Evolutionary conservation across 805 yeast genomes (phyloP).

Genomic region (Kodamaea restingae): DNA sequence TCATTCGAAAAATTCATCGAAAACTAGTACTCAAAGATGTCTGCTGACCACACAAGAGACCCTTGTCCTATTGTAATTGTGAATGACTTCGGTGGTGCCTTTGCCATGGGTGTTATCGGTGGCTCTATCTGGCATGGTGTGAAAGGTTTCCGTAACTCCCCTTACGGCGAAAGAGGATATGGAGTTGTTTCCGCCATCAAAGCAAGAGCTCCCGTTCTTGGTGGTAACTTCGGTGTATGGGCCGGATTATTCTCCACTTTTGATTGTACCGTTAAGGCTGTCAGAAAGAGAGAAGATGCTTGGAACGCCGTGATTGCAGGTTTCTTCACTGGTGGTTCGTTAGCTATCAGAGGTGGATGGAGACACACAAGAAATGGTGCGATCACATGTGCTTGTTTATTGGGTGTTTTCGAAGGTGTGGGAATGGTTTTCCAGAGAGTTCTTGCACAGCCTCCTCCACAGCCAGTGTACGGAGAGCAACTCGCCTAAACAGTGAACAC

Average conservation of each 20-base stretch:
- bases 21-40: slow-evolving; percentile 40
- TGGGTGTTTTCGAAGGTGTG: slow-evolving; percentile 97
- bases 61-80: slow-evolving; percentile 97
- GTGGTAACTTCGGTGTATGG: slow-evolving; percentile 99
- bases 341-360: slow-evolving; percentile 99
- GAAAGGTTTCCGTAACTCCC: slow-evolving; percentile 97
- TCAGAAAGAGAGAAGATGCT: slow-evolving; percentile 97
- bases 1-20: not conserved
- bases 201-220: slow-evolving; percentile 96
- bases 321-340: slow-evolving; percentile 94
- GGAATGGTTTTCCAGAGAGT: slow-evolving; percentile 93
- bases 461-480: slow-evolving; percentile 43
- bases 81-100: slow-evolving; percentile 98
- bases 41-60: slow-evolving; percentile 97
- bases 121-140: slow-evolving; percentile 99
- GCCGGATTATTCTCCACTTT: slow-evolving; percentile 96
- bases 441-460: slow-evolving; percentile 65
- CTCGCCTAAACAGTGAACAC: slow-evolving; percentile 2
- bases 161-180: slow-evolving; percentile 88
- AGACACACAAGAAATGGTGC: slow-evolving; percentile 94
- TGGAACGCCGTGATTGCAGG: slow-evolving; percentile 98
- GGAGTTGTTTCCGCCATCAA: slow-evolving; percentile 90
- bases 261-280: slow-evolving; percentile 92
- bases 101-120: slow-evolving; percentile 98
- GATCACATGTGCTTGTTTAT: slow-evolving; percentile 92